Evolutionary conservation across 2,329 filamentous ascomycete genomes (phyloP).

Genomic region (Penicillium fuscoglaucum): DNA sequence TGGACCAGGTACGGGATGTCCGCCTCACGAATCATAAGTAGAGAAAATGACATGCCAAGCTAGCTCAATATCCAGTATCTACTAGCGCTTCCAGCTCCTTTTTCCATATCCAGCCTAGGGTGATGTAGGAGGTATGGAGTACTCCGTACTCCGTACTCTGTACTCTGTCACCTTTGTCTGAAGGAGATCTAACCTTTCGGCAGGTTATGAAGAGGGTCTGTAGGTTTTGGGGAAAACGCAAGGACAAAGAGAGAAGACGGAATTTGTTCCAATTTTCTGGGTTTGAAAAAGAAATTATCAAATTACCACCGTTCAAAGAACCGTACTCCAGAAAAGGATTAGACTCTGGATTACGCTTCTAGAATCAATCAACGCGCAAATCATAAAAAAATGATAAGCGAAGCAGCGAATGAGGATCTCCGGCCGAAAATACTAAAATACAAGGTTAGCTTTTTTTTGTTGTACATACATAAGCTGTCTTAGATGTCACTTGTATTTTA

Average conservation of each 20-base stretch:
- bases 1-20: not conserved
- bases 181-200: slow-evolving; percentile 6
- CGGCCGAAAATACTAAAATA: not conserved
- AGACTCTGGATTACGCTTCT: slow-evolving; percentile 2
- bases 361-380: slow-evolving; percentile 14
- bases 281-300: not conserved
- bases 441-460: not conserved
- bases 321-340: not conserved
- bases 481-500: not conserved
- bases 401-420: slow-evolving; percentile 13
- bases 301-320: not conserved
- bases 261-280: too few relatives aligned
- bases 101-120: slow-evolving; percentile 6
- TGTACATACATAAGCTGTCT: not conserved
- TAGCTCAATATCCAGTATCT: slow-evolving; percentile 3
- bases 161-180: slow-evolving; percentile 10
- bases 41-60: not conserved
- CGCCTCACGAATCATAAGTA: not conserved
- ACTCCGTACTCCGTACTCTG: not conserved
- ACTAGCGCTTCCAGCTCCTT: not conserved
- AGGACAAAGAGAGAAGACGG: not conserved
- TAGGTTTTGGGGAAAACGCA: not conserved
- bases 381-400: slow-evolving; percentile 16
- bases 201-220: not conserved
- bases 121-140: not conserved